Evolutionary conservation across 306 rosid genomes (phyloP).

Genomic region (Ceratonia siliqua): DNA sequence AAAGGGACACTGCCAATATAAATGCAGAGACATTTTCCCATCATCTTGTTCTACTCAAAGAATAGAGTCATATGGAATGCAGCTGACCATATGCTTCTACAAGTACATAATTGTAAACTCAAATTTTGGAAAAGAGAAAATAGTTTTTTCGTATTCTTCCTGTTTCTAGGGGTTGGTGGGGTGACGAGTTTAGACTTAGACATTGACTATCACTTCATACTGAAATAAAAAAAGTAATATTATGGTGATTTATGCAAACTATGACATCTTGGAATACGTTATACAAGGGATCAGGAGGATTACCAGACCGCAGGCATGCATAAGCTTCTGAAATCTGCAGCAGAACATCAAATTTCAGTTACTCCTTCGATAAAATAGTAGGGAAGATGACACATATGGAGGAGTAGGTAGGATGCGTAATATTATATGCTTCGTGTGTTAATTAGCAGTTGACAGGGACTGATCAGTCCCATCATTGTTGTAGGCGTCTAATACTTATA

Average conservation of each 20-base stretch:
- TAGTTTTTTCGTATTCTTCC: neutral
- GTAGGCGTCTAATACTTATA: neutral
- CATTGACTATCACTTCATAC: slow-evolving; percentile 35
- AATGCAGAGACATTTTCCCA: slow-evolving; percentile 49
- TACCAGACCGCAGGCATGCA: slow-evolving; percentile 61
- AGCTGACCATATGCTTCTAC: slow-evolving; percentile 47
- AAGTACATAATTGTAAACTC: slow-evolving; percentile 8
- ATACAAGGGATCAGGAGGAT: slow-evolving; percentile 30
- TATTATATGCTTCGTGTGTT: neutral
- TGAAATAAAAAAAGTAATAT: slow-evolving; percentile 46
- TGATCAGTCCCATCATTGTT: neutral
- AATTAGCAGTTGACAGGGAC: neutral
- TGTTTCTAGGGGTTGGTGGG: neutral
- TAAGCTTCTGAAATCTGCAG: slow-evolving; percentile 84
- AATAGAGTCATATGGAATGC: slow-evolving; percentile 48
- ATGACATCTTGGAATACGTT: neutral
- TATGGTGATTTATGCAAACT: slow-evolving; percentile 39
- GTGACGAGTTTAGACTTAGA: neutral
- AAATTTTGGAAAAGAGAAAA: slow-evolving; percentile 24
- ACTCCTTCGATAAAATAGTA: neutral
- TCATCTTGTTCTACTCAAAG: slow-evolving; percentile 48
- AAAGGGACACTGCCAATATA: neutral
- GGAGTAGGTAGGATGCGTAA: neutral
- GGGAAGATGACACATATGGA: neutral
- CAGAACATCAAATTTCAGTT: slow-evolving; percentile 33